Evolutionary conservation across 1,284 basidiomycete species (phyloP).

Genomic region (Cutaneotrichosporon arboriforme): DNA sequence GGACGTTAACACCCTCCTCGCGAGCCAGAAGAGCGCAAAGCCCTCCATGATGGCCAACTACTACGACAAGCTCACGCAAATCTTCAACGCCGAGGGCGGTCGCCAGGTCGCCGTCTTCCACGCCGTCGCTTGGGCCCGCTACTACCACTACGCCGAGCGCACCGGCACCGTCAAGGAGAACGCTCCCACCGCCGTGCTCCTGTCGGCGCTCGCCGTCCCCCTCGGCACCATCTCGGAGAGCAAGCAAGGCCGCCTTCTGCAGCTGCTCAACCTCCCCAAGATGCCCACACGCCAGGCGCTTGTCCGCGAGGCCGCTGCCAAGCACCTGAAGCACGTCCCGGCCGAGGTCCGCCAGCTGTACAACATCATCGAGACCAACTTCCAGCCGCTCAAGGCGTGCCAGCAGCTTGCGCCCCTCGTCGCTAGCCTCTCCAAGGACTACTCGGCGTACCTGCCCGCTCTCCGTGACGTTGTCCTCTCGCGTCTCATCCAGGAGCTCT

Average conservation of each 20-base stretch:
- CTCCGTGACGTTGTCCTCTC: slow-evolving; percentile 89
- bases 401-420: slow-evolving; percentile 77
- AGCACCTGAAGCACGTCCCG: slow-evolving; percentile 75
- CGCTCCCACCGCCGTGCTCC: slow-evolving; percentile 85
- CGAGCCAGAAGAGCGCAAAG: slow-evolving; percentile 75
- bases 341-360: slow-evolving; percentile 78
- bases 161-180: slow-evolving; percentile 68
- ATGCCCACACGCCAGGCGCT: slow-evolving; percentile 82
- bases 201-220: slow-evolving; percentile 89
- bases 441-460: slow-evolving; percentile 78
- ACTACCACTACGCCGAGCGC: slow-evolving; percentile 54
- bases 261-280: slow-evolving; percentile 76
- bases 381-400: slow-evolving; percentile 89
- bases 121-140: slow-evolving; percentile 91
- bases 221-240: slow-evolving; percentile 62
- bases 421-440: slow-evolving; percentile 57
- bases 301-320: slow-evolving; percentile 77
- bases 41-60: slow-evolving; percentile 99
- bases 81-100: slow-evolving; percentile 61
- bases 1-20: slow-evolving; percentile 91
- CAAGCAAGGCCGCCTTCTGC: slow-evolving; percentile 67
- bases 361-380: slow-evolving; percentile 85
- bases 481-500: slow-evolving; percentile 86
- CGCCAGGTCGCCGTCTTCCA: slow-evolving; percentile 86
- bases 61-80: slow-evolving; percentile 95